Conservation (phyloP, 768 basidiomycete genomes). For the Tulasnella sp. region DNA sequence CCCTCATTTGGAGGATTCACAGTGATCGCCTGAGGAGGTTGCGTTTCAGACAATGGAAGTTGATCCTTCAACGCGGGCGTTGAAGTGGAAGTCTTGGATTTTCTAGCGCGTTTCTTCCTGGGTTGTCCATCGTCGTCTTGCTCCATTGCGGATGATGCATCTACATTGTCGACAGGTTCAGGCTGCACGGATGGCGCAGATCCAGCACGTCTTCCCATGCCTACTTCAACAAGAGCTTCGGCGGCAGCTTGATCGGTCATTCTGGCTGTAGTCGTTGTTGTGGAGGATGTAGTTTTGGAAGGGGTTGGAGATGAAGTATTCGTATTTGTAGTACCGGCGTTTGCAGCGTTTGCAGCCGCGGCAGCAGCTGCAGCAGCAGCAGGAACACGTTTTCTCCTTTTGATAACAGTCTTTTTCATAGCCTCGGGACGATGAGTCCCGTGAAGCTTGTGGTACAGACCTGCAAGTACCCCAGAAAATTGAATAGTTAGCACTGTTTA, state of each 20-base stretch:
- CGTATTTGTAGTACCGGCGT: neutral
- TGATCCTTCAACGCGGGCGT: too few relatives aligned
- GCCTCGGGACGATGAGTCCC: slow-evolving; percentile 93
- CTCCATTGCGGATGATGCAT: slow-evolving; percentile 28
- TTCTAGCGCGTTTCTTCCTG: slow-evolving; percentile 15
- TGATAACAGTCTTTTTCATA: slow-evolving; percentile 99
- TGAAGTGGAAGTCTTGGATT: neutral
- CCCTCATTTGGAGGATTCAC: too few relatives aligned
- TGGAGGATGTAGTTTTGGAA: slow-evolving; percentile 9
- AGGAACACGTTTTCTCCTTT: slow-evolving; percentile 92
- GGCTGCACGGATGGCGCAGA: neutral
- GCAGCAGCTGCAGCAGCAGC: slow-evolving; percentile 51
- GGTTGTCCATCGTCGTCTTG: slow-evolving; percentile 28
- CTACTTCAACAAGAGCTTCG: slow-evolving; percentile 75
- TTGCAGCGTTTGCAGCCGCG: slow-evolving; percentile 20
- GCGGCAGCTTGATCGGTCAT: slow-evolving; percentile 81
- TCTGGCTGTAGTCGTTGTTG: neutral
- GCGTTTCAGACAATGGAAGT: too few relatives aligned
- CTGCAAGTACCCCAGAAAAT: slow-evolving; percentile 35
- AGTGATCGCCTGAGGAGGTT: too few relatives aligned
- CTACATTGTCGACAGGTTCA: slow-evolving; percentile 23
- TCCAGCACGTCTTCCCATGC: slow-evolving; percentile 30
- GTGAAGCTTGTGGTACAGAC: slow-evolving; percentile 96
- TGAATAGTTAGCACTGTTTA: slow-evolving; percentile 18
- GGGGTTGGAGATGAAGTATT: slow-evolving; percentile 7